Percentiles rank a stretch among this genome's conserved stretches.
These are phyloP conservation scores for Rhizophagus prolifer DNA, from an alignment of 192 early-diverging fungal species.

Conservation along the genomic window DNA sequence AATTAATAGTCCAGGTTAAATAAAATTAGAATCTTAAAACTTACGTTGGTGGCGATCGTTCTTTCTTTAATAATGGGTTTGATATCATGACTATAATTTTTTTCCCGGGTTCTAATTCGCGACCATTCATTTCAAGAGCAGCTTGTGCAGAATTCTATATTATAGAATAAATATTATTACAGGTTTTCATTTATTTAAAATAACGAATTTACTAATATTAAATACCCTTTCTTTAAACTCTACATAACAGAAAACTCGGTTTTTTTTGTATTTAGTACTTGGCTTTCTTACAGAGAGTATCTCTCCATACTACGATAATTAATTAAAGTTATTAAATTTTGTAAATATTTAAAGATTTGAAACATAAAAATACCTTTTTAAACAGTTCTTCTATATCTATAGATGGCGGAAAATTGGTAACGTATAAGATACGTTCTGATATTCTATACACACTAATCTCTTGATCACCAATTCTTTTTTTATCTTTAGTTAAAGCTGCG, in stretches of 20 bases:
- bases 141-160: constrained; percentile 3
- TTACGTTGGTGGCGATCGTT: constrained; percentile 10
- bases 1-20: background rate
- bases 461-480: constrained; percentile 14
- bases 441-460: constrained; percentile 11
- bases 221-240: constrained; percentile 15
- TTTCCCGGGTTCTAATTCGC: background rate
- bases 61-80: constrained; percentile 12
- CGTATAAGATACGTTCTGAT: constrained; percentile 5
- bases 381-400: constrained; percentile 3
- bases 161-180: background rate
- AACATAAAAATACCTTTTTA: constrained; percentile 1
- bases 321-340: background rate
- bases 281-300: constrained; percentile 9
- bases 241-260: constrained; percentile 8
- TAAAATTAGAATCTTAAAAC: background rate
- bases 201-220: background rate
- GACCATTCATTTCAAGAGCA: constrained; percentile 13
- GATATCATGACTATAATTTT: constrained; percentile 13
- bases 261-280: background rate
- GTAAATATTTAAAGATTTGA: background rate
- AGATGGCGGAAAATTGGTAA: constrained; percentile 3
- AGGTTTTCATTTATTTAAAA: background rate
- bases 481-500: constrained; percentile 24
- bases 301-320: constrained; percentile 6